Evolutionary conservation across 2,329 filamentous ascomycete species (phyloP), one percentile per base, ranked within the genome.

Genomic region (Neopestalotiopsis rosae): DNA sequence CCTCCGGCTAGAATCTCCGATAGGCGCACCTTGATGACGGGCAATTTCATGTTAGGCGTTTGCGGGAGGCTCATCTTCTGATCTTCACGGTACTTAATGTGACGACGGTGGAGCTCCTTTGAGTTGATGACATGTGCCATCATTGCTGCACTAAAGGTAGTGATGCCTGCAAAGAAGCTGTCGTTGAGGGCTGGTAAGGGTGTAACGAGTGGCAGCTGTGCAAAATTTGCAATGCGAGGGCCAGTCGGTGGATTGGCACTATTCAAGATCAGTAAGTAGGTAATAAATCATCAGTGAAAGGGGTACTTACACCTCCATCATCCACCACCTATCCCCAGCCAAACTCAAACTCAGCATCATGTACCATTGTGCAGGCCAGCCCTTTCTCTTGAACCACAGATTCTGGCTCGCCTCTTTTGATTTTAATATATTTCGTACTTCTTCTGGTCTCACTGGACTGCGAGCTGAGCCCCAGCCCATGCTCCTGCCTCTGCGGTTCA

Each of bases 261-360:
- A 32, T 45, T 12, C 14, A 30, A 59, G 20, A 24, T 40, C 61
- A 56, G 61, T 12, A n/a, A n/a, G 5, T 57, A 12, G 5, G 38
- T 34, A 40, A 63, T 52, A 59, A 24, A 52, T 3, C 24, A 28
- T 28, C 24, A 38, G 12, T n/a, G 9, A 59, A 17, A 32, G 4
- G 17, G 13, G 68, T 64, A 83, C 87, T 81, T 82, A 90, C 86
- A 89, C 79, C 79, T 91, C 87, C 67, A 94, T 83, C 69, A 95
- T 82, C 90, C 91, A 95, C 93, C 93, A 97, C 70, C 87, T 87
- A 76, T 96, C 93, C 66, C 93, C 93, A 75, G 87, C 86, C 76
- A 92, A 85, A 76, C 91, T 90, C 77, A 94, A 86, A 66, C 90
- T 89, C 61, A 92, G 86, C 72, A 91, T 90, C 52, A 97, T 82